Evolutionary conservation across 2,329 filamentous ascomycete species (phyloP), one percentile per base, ranked within the genome.

Genomic region (Onygenales sp.): DNA sequence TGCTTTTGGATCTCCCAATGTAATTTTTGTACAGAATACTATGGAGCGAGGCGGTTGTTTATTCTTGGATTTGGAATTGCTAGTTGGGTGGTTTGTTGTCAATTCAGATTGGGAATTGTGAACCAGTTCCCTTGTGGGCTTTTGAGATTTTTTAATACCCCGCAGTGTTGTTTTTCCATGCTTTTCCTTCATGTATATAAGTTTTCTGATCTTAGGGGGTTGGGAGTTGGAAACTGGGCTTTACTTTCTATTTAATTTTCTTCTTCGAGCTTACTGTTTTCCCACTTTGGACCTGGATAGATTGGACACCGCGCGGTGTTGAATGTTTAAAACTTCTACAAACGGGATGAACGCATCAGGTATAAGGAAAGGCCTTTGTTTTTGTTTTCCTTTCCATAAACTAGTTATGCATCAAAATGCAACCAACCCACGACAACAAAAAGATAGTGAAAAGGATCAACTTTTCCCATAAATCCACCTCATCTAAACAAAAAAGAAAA

Each of bases 81-180:
- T 50, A 39, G 41, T 53, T 54, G 43, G 55, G 61, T 58, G 43
- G 51, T 55, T 50, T 51, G 33, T 52, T 53, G 44, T 43, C 43
- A 32, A 42, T 51, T 44, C 14, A 5, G 39, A 52, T 50, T 43
- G 56, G 53, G 51, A 50, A 57, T 59, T 51, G 17, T 36, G 10
- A 38, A 50, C n/a, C 1, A 27, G 21, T 27, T 27, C 21, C 21
- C 21, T 3, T 3, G 21, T 27, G 21, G 21, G 21, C 5, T 27
- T 27, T 27, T 27, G 21, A 27, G 21, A 27, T 41, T 14, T 21
- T 50, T 35, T 13, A 43, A 46, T 56, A 17, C 57, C 32, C 51
- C 59, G 14, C 45, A 27, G 45, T 35, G 45, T 11, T 21, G 9
- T 36, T 1, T 35, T 17, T 48, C 10, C 32, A 39, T 14, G 11